These are phyloP conservation scores for Eimeria tenella DNA, from an alignment of 169 alveolate species.

Conservation along the genomic window DNA sequence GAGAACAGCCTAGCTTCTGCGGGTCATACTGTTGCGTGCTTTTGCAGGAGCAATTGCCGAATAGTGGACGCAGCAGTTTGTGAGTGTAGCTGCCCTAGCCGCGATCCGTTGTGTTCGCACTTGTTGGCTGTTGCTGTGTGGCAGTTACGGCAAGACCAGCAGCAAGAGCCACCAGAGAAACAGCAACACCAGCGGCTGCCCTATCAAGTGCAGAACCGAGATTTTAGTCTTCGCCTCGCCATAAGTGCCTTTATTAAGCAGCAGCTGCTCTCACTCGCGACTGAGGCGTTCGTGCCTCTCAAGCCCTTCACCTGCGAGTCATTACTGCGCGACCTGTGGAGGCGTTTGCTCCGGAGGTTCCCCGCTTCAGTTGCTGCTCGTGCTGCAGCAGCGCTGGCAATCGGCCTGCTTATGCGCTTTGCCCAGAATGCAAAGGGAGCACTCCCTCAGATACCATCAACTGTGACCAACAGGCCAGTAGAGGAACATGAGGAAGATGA, in stretches of 20 bases:
- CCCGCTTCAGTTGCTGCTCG: constrained; percentile 64
- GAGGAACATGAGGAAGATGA: constrained; percentile 4
- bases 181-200: neutral
- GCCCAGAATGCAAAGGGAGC: constrained; percentile 63
- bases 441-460: constrained; percentile 38
- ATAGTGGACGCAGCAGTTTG: constrained; percentile 76
- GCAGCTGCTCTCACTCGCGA: constrained; percentile 14
- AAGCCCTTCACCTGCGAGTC: constrained; percentile 34
- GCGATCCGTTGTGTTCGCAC: constrained; percentile 70
- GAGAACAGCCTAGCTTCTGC: neutral
- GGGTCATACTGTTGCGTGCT: constrained; percentile 50
- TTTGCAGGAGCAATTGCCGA: constrained; percentile 77
- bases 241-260: constrained; percentile 45
- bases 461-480: constrained; percentile 12
- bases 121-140: constrained; percentile 73
- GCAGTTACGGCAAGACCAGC: constrained; percentile 26
- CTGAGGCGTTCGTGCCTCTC: constrained; percentile 20
- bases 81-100: constrained; percentile 81
- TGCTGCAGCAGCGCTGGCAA: constrained; percentile 58
- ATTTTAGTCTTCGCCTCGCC: constrained; percentile 42
- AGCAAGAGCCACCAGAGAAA: constrained; percentile 12
- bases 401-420: constrained; percentile 67
- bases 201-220: neutral
- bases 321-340: neutral
- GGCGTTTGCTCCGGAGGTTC: constrained; percentile 25